A percentile compares a stretch with the other conserved stretches of the same genome.
phyloP scores from a whole-genome alignment of 441 rosid genomes.

The Euphorbia schlechtendalii region DNA sequence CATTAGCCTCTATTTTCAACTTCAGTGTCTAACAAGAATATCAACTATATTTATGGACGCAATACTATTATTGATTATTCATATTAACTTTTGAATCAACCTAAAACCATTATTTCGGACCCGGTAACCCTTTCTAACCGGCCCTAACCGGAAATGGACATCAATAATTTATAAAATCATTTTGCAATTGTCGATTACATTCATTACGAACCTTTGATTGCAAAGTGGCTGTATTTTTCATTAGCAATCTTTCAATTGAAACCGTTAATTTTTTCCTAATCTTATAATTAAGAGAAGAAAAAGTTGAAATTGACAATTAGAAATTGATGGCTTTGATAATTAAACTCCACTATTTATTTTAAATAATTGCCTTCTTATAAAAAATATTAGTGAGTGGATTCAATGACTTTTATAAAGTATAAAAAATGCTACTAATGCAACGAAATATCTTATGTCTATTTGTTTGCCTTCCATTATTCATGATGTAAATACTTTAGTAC shows the following conservation, averaged over 20 bases:
- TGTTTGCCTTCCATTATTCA: neutral
- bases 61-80: too few relatives aligned
- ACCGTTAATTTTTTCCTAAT: neutral
- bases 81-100: too few relatives aligned
- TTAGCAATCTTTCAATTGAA: neutral
- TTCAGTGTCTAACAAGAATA: too few relatives aligned
- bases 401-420: too few relatives aligned
- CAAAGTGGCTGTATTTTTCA: conserved; percentile 4
- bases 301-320: neutral
- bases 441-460: conserved; percentile 2
- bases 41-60: too few relatives aligned
- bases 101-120: too few relatives aligned
- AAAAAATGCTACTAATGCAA: neutral
- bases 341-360: neutral
- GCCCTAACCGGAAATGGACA: too few relatives aligned
- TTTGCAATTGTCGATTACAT: neutral
- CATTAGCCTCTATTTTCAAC: too few relatives aligned
- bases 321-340: neutral
- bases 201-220: neutral
- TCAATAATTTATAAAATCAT: too few relatives aligned
- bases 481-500: neutral
- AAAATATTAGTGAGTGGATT: neutral
- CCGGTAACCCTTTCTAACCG: too few relatives aligned
- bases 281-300: neutral
- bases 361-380: neutral